Evolutionary conservation across 176 grass and related monocot genomes (phyloP).

Genomic region (Urochloa ruziziensis): DNA sequence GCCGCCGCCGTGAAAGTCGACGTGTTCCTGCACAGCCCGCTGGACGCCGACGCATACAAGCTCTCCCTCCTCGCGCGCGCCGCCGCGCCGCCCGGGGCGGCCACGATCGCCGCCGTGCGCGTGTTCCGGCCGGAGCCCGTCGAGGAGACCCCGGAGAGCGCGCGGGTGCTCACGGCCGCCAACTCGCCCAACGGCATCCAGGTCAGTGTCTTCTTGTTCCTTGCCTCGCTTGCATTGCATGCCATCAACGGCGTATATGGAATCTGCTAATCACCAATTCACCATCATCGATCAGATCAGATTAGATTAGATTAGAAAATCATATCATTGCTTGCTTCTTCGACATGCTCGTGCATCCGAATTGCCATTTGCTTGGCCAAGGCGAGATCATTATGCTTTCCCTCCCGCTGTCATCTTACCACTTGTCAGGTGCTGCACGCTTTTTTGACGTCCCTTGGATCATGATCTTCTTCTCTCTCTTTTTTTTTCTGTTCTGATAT

Average conservation of each 20-base stretch:
- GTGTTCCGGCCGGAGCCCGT: slow-evolving; percentile 48
- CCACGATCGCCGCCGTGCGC: slow-evolving; percentile 41
- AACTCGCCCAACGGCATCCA: slow-evolving; percentile 94
- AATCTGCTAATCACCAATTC: too few relatives aligned
- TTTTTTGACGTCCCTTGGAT: too few relatives aligned
- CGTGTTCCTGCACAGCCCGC: slow-evolving; percentile 81
- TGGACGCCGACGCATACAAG: slow-evolving; percentile 83
- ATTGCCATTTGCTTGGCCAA: too few relatives aligned
- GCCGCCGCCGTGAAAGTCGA: slow-evolving; percentile 24
- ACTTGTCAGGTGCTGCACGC: too few relatives aligned
- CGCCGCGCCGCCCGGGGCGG: background rate
- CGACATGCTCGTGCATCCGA: too few relatives aligned
- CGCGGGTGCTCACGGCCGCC: slow-evolving; percentile 46
- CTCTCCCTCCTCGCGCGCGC: slow-evolving; percentile 42
- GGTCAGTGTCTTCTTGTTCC: slow-evolving; percentile 26
- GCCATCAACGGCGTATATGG: too few relatives aligned
- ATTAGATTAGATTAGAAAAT: background rate
- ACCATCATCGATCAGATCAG: background rate
- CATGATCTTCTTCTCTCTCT: too few relatives aligned
- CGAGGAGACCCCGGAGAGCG: slow-evolving; percentile 36
- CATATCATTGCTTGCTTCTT: background rate
- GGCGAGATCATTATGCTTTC: too few relatives aligned
- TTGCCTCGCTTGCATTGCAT: slow-evolving; percentile 6
- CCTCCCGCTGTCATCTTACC: too few relatives aligned
- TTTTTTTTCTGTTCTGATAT: too few relatives aligned